Conservation (phyloP, 1,284 basidiomycete species). For the Ganoderma lingzhi region DNA sequence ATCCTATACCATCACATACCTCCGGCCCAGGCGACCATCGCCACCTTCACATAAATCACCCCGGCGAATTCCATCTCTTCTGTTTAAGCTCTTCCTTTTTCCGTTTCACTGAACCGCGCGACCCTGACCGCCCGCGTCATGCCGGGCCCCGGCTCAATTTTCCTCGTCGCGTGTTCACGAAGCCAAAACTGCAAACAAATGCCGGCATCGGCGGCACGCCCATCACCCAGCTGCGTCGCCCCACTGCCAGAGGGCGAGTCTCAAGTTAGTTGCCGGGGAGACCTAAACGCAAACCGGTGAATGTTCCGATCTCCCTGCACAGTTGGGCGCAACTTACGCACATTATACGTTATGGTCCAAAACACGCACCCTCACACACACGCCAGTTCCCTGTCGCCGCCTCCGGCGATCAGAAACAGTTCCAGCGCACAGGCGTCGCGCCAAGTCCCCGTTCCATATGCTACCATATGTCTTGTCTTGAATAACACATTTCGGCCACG, state of each 20-base stretch:
- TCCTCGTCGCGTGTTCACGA: neutral
- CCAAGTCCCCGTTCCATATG: neutral
- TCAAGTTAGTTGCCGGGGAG: conserved; percentile 3
- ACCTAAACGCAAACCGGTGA: neutral
- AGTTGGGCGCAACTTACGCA: neutral
- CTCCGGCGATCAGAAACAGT: conserved; percentile 3
- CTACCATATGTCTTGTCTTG: neutral
- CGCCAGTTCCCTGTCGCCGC: neutral
- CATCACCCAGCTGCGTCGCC: neutral
- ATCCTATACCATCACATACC: conserved; percentile 1
- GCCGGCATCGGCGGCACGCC: neutral
- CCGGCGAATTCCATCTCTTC: neutral
- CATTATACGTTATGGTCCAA: neutral
- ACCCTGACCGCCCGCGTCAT: conserved; percentile 5
- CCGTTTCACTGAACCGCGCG: neutral
- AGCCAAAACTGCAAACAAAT: neutral
- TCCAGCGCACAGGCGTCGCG: neutral
- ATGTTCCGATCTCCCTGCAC: neutral
- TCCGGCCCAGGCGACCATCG: neutral
- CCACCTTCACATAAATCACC: neutral
- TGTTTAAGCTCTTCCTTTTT: neutral
- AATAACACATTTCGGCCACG: neutral
- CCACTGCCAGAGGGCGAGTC: neutral
- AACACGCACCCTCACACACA: neutral
- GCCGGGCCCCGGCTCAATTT: conserved; percentile 3